Base-by-base conservation (phyloP, 805 yeast species). In the Starmerella riodocensis region DNA sequence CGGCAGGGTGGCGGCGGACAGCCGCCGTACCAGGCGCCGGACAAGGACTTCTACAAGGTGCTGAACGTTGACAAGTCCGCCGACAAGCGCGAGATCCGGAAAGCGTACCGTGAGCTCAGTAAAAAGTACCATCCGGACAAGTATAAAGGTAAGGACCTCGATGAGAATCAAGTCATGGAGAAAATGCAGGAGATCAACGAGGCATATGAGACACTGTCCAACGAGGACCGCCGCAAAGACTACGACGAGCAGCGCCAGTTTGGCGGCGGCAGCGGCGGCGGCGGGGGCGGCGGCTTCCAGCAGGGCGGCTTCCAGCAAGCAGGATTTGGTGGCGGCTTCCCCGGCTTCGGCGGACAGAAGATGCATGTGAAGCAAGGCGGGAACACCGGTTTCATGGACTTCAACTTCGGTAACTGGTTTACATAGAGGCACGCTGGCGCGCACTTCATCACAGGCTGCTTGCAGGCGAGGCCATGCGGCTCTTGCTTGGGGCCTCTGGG, bases 51-150 rank as follows among this genome's bases (percentile, higher is more conserved):
- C 53, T 88, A 88, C 59, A 81, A 82, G 53, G 67, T 80, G 3
- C 61, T 88, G 14, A 93, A 76, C 12, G 69, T 88, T 5, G 49
- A 74, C 0, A 64, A 67, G 41, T 70, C 71, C 45, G 93, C 96
- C 0, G 74, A 72, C 41, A 76, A 73, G 1, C 68, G 70, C 42
- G 78, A 80, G 6, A 77, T 88, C 45, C 82, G 78, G 52, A 78
- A 74, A 57, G 93, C 93, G 0, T 79, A 85, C 60, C 66, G 95
- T 42, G 66, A 74, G 6, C 71, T 77, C 53, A 78, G 91, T 26
- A 77, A 78, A 53, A 75, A 75, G 54, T 83, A 70, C 57, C 98
- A 88, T 55, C 98, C 98, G 0, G 98, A 88, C 60, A 91, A 88
- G 57, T 77, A 81, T 55, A 75, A 74, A 52, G 76, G 74, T 26